Evolutionary conservation across 768 basidiomycete genomes (phyloP).

Genomic region (Rhodotorula diobovata): DNA sequence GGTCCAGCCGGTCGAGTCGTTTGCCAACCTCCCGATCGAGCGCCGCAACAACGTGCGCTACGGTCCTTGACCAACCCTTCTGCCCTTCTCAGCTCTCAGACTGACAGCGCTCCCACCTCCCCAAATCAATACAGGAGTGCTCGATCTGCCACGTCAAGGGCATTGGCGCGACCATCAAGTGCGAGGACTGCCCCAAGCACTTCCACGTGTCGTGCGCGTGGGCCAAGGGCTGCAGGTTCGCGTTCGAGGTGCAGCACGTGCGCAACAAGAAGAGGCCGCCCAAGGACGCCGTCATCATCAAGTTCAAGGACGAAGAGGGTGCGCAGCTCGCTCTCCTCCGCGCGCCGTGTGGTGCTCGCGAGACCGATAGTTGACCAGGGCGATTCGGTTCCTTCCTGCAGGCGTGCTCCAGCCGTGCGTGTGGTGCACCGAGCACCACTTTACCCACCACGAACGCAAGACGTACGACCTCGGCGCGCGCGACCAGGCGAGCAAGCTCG

Average conservation of each 20-base stretch:
- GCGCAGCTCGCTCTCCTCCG: not conserved
- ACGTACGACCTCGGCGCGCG: conserved; percentile 80
- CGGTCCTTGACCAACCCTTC: too few species aligned
- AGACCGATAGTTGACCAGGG: not conserved
- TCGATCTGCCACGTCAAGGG: conserved; percentile 62
- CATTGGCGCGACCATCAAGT: conserved; percentile 74
- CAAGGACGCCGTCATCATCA: conserved; percentile 18
- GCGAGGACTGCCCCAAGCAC: conserved; percentile 71
- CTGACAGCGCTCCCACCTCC: too few species aligned
- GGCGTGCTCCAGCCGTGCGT: conserved; percentile 75
- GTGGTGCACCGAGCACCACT: conserved; percentile 69
- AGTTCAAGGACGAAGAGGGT: conserved; percentile 34
- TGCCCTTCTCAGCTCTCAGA: not conserved
- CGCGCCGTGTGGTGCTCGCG: not conserved
- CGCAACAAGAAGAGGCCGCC: conserved; percentile 44
- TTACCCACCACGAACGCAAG: conserved; percentile 58
- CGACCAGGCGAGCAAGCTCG: conserved; percentile 71
- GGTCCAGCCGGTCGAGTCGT: conserved; percentile 76
- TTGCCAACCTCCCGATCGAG: conserved; percentile 61
- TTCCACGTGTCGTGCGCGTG: conserved; percentile 91
- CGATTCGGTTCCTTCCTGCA: conserved; percentile 57
- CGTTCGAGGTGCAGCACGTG: conserved; percentile 85
- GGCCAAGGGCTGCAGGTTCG: conserved; percentile 74
- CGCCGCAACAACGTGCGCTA: not conserved
- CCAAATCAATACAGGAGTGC: conserved; percentile 54